Base-by-base conservation (phyloP, 176 grass and related monocot species). In the Miscanthus lutarioriparius region DNA sequence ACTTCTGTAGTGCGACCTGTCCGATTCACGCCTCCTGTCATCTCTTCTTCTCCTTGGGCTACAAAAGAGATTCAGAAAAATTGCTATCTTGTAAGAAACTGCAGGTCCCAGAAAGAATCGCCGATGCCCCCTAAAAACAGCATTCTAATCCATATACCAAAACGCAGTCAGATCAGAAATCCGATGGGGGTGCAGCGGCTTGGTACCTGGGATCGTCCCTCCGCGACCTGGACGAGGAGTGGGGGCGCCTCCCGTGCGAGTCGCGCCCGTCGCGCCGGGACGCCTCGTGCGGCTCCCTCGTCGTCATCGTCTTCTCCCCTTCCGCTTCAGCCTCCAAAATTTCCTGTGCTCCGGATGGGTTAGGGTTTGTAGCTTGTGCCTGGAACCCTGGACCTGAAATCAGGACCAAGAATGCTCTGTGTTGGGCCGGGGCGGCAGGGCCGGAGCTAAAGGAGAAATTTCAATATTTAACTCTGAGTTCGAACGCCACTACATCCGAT, bases 171-270 rank as follows among this genome's bases (percentile, higher is more conserved):
- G 70, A 88, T 76, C 63, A 56, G 45, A 43, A 53, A 72, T 25
- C 44, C 26, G 35, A 68, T 0, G 69, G 43, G 49, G 6, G 74
- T 33, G 39, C n/a, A 6, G 35, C 4, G 23, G 63, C n/a, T 77
- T 76, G 80, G 76, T 72, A 91, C 92, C 86, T 94, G 67, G 81
- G 89, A 41, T 91, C 79, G 78, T 84, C 87, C 75, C 74, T 76
- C 72, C 79, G 85, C n/a, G 80, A 82, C 72, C 87, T 81, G 26
- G 79, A 87, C 10, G 85, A 84, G 37, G 89, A 86, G 54, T 83
- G 64, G 64, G 47, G 78, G 65, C 85, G 90, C 67, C 85, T 86
- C 15, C 82, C 78, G 74, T 80, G 87, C 30, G 85, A 40, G 43
- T 90, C 92, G 2, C 82, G 92, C 67, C 64, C 85, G 56, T 92